phyloP scores from a whole-genome alignment of 2,329 filamentous ascomycete species.

The Aulographum hederae region DNA sequence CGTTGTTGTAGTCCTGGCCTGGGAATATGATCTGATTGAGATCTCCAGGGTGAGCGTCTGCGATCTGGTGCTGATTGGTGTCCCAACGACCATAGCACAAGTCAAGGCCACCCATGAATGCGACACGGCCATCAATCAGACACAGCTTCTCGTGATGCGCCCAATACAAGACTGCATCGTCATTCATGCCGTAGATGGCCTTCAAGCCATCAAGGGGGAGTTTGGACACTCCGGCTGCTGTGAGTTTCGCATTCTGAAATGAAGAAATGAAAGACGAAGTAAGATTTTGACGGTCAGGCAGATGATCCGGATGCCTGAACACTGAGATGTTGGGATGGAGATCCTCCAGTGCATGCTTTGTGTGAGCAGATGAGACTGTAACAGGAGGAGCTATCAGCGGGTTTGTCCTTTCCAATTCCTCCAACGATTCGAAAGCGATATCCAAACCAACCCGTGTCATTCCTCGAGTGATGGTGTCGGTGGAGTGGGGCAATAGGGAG shows the following conservation, averaged over 20 bases:
- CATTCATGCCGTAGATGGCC: slow-evolving; percentile 62
- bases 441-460: slow-evolving; percentile 22
- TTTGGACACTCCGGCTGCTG: slow-evolving; percentile 37
- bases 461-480: slow-evolving; percentile 20
- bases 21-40: slow-evolving; percentile 63
- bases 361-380: slow-evolving; percentile 49
- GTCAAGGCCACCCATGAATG: slow-evolving; percentile 85
- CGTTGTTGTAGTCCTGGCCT: slow-evolving; percentile 88
- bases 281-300: slow-evolving; percentile 52
- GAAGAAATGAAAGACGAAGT: slow-evolving; percentile 36
- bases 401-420: slow-evolving; percentile 25
- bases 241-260: slow-evolving; percentile 37
- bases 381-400: slow-evolving; percentile 24
- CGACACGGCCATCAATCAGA: slow-evolving; percentile 57
- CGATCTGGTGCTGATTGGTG: slow-evolving; percentile 66
- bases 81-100: slow-evolving; percentile 79
- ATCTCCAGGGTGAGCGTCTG: slow-evolving; percentile 66
- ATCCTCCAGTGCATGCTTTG: slow-evolving; percentile 58
- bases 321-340: slow-evolving; percentile 74
- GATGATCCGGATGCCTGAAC: slow-evolving; percentile 79
- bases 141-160: slow-evolving; percentile 87
- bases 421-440: slow-evolving; percentile 25
- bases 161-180: slow-evolving; percentile 76
- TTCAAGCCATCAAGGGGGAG: slow-evolving; percentile 57
- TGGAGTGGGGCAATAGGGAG: slow-evolving; percentile 21